Evolutionary conservation across 331 rosid genomes (phyloP).

Genomic region (Erythrophleum ivorense): DNA sequence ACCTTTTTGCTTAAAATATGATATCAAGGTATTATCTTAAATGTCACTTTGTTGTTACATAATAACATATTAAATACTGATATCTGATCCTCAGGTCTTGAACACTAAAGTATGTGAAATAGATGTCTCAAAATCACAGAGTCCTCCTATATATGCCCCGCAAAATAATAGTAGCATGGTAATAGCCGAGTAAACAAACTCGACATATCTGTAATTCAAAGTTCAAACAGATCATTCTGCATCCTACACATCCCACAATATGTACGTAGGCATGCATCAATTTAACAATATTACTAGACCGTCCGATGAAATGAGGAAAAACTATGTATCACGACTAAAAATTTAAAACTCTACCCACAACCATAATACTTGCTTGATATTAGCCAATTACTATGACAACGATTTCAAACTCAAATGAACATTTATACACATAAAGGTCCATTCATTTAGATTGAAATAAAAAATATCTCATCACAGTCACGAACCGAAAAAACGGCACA

Average conservation of each 20-base stretch:
- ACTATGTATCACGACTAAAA: background rate
- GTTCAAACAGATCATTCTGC: background rate
- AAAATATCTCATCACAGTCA: background rate
- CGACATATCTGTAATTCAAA: background rate
- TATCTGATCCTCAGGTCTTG: no score
- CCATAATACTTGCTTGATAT: background rate
- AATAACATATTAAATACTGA: no score
- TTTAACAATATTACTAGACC: background rate
- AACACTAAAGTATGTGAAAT: no score
- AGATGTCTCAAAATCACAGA: no score
- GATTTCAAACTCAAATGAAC: background rate
- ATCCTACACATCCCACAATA: slow-evolving; percentile 13
- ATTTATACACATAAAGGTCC: background rate
- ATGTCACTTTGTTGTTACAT: no score
- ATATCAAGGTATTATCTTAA: no score
- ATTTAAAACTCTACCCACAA: background rate
- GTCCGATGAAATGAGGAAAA: background rate
- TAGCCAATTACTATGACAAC: slow-evolving; percentile 8
- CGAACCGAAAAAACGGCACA: background rate
- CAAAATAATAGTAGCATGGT: no score
- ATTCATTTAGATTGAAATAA: background rate
- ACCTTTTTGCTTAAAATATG: no score
- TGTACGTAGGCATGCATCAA: background rate
- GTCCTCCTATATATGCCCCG: no score
- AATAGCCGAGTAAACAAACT: no score